Evolutionary conservation across 176 grass and related monocot genomes (phyloP), one percentile per base, ranked within the genome.

Genomic region (Hyparrhenia diplandra): DNA sequence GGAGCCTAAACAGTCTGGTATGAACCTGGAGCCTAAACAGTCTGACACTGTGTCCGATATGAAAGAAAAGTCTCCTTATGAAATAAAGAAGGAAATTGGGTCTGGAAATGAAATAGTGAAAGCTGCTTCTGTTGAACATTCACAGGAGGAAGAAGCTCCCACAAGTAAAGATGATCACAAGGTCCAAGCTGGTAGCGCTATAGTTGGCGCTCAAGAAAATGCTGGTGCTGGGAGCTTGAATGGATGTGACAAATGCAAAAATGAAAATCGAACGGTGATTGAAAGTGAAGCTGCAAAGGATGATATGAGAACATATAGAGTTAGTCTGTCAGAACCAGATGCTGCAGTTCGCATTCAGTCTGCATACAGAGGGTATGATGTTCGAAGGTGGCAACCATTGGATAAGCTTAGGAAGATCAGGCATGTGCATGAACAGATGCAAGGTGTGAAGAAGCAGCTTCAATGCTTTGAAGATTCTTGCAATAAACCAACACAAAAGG

Each of bases 381-480:
- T 93, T 25, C 86, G 90, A 75, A 98, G 82, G 78, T 95, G 82
- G 82, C 62, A 86, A 70, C 92, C 88, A 18, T 78, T 94, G 71
- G 71, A 95, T 64, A 98, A 95, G 87, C 80, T 98, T 20, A 49
- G 71, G 75, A 95, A 84, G 73, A 94, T 95, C 47, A 83, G 34
- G 30, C 76, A 78, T 34, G 73, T 93, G n/a, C 49, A 43, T 69
- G 72, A 85, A 74, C 85, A 91, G 36, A 79, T 88, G 62, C 57
- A 86, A 75, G 82, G 78, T 25, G 55, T 93, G 41, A 87, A 63
- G 68, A 69, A 64, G 16, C 85, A 86, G 73, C 64, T 98, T 35
- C 86, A 88, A 74, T 74, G 67, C 78, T 16, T 95, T 76, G 90
- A 89, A 85, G 68, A 58, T 81, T 82, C 76, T 66, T 82, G 58